Conservation (phyloP, 208 protist genomes). For the Porcisia hertigi region DNA sequence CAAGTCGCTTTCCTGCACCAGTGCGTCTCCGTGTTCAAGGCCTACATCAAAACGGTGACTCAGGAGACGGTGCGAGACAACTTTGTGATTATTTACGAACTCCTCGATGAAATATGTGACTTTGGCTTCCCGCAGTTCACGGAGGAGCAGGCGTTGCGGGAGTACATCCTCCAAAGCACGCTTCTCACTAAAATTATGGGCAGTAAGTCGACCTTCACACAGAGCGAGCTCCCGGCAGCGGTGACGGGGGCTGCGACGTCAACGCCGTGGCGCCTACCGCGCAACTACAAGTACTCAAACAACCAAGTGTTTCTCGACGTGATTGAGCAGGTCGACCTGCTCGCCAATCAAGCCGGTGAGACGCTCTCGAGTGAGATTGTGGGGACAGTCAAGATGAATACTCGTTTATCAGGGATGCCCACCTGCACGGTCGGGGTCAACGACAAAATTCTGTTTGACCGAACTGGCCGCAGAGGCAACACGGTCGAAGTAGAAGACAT, state of each 20-base stretch:
- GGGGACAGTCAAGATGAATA: conserved; percentile 95
- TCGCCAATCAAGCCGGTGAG: conserved; percentile 93
- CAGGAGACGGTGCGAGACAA: conserved; percentile 97
- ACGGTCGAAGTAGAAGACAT: conserved; percentile 95
- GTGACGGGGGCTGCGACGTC: conserved; percentile 94
- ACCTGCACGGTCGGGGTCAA: conserved; percentile 98
- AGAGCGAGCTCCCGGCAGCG: conserved; percentile 55
- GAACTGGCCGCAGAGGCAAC: conserved; percentile 42
- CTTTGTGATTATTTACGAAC: conserved; percentile 98
- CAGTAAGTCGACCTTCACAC: conserved; percentile 35
- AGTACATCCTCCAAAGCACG: conserved; percentile 95
- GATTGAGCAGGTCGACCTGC: conserved; percentile 96
- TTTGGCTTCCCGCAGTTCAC: conserved; percentile 99
- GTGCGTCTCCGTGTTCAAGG: conserved; percentile 90
- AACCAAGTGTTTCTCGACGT: conserved; percentile 99
- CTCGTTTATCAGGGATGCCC: conserved; percentile 98
- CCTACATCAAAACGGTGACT: conserved; percentile 95
- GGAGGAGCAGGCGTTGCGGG: conserved; percentile 94
- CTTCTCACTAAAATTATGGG: conserved; percentile 47
- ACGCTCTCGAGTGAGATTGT: conserved; percentile 95
- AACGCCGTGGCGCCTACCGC: conserved; percentile 94
- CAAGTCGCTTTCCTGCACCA: conserved; percentile 95
- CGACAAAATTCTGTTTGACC: conserved; percentile 93
- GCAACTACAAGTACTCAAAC: conserved; percentile 95
- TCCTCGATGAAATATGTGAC: conserved; percentile 99